Conservation (phyloP, 2,329 filamentous ascomycete species). For the Ambrosiella xylebori region DNA sequence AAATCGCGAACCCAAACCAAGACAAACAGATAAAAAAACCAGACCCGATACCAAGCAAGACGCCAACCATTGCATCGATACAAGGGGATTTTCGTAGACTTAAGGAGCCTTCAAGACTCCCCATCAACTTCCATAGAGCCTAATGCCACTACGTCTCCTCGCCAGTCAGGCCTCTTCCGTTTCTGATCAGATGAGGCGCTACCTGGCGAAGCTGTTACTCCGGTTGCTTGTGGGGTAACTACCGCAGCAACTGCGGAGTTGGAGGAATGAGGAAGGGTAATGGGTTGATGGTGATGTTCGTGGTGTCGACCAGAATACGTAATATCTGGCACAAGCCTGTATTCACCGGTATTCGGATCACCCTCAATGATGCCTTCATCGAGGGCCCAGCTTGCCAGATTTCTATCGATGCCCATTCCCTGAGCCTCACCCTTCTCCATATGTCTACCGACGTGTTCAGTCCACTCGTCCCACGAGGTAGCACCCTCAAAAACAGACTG, state of each 20-base stretch:
- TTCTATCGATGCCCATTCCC: slow-evolving; percentile 37
- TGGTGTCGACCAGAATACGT: slow-evolving; percentile 11
- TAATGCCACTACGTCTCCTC: slow-evolving; percentile 5
- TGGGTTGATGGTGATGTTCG: slow-evolving; percentile 13
- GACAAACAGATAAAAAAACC: background rate
- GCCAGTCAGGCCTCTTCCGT: slow-evolving; percentile 11
- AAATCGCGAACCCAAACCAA: background rate
- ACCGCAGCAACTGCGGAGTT: background rate
- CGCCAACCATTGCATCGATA: background rate
- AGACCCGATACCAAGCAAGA: background rate
- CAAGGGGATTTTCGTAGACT: background rate
- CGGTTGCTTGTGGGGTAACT: background rate
- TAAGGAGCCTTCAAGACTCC: background rate
- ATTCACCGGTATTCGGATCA: slow-evolving; percentile 35
- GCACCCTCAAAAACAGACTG: slow-evolving; percentile 50
- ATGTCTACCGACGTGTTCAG: slow-evolving; percentile 81
- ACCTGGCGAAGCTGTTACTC: background rate
- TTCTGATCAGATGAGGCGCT: slow-evolving; percentile 9
- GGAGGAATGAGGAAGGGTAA: slow-evolving; percentile 1
- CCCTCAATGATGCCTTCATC: slow-evolving; percentile 45
- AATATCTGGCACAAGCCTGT: slow-evolving; percentile 25
- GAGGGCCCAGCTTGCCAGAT: slow-evolving; percentile 44
- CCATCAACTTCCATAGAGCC: slow-evolving; percentile 10
- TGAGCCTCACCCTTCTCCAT: slow-evolving; percentile 57
- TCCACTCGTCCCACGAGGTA: slow-evolving; percentile 73